Base-by-base conservation (phyloP, 1,284 basidiomycete genomes). In the Mycosarcoma maydis region DNA sequence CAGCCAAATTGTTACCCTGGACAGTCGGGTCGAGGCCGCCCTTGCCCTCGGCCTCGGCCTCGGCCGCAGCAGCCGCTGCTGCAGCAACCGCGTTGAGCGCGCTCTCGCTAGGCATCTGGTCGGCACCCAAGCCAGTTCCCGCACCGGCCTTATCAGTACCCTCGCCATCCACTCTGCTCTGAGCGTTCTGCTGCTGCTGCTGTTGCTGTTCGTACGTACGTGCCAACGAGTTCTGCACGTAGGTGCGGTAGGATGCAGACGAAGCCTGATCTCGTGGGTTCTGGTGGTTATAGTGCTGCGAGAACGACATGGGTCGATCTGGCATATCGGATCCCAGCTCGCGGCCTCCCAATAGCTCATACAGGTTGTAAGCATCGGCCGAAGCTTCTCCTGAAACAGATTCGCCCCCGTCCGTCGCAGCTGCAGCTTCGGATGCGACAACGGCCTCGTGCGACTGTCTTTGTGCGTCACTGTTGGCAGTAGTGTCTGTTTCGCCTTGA, bases 241-340 rank as follows among this genome's bases (percentile, higher is more conserved):
- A 69, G 30, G 58, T 48, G 19, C 59, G 58, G 36, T 69, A 69
- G 7, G 66, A 62, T 9, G 54, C 58, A 6, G 66, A 62, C 19
- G 66, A 46, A 7, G 50, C 66, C 32, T 62, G 66, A 7, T 69
- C 61, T 29, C 53, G 53, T 6, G 66, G 66, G 22, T 62, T 55
- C 29, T 70, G 67, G 38, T 70, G 67, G 45, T 70, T 70, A 60
- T 70, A 70, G 60, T 70, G 67, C 49, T 70, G 67, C 27, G 67
- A 70, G 44, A 70, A 70, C 22, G 67, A 70, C 67, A 64, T 70
- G 44, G 67, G 67, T 41, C 67, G 67, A 24, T 70, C 67, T 3
- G 67, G 67, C 55, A 60, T 51, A 23, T 64, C 49, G 22, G 57
- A 34, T 16, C 42, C 46, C 19, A 51, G 26, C 14, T 47, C 66